Evolutionary conservation across 2,329 filamentous ascomycete genomes (phyloP), one percentile per base, ranked within the genome.

Genomic region (Beauveria sp.): DNA sequence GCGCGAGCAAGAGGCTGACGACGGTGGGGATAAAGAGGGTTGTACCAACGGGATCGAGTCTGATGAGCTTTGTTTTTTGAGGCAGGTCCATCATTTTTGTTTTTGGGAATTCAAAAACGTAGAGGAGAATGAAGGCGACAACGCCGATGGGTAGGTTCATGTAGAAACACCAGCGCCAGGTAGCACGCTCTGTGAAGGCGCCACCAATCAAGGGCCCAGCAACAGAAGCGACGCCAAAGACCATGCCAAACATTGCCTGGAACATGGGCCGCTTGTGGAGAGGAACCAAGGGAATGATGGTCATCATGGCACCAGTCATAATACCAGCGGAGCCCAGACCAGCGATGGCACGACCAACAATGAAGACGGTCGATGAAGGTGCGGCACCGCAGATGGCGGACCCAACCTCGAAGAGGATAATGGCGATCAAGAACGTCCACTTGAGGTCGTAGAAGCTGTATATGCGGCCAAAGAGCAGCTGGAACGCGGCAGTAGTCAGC

Each of bases 241-340:
- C 75, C 30, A 69, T 72, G 7, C 71, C 71, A 41, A 77, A 71
- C 65, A 40, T 63, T 67, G 77, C 77, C 67, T 83, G 81, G 61
- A 83, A 87, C 68, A 84, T 78, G 3, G 80, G 84, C 34, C 85
- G 74, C 66, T 84, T 84, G 55, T 81, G 79, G 2, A 88, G 76
- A 3, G 85, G 85, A 0, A 87, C 77, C 73, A 84, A 76, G 34
- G 79, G 77, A 48, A 84, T 79, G 69, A 85, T 79, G 62, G 82
- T 78, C 68, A 85, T 75, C 70, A 83, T 79, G 48, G 77, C 77
- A 8, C 83, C 83, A 0, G 82, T 80, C 67, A 83, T 83, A 67
- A 85, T 83, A 56, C 83, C 83, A 1, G 82, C 81, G 2, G 80
- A 78, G 0, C 82, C 83, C 6, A 83, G 63, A 16, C 83, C 83